Percentiles rank a stretch among this genome's conserved stretches.
Conservation (phyloP, 2,329 filamentous ascomycete genomes). For the Pestalotiopsis sp. region DNA sequence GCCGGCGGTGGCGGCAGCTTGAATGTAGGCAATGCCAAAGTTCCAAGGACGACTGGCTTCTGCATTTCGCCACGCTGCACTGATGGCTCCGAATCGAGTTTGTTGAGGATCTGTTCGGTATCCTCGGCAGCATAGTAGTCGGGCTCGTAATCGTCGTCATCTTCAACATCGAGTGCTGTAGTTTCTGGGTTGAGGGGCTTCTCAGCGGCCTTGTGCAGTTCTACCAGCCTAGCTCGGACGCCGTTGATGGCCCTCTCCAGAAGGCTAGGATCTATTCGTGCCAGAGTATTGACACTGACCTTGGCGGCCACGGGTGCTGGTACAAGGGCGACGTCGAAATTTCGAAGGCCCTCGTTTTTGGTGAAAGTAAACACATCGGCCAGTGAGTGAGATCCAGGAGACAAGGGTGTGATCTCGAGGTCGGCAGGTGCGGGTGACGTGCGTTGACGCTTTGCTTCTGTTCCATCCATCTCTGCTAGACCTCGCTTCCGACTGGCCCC, state of each 20-base stretch:
- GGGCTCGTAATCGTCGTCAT: constrained; percentile 93
- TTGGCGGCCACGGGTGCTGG: constrained; percentile 75
- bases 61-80: constrained; percentile 49
- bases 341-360: constrained; percentile 70
- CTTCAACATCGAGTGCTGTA: constrained; percentile 65
- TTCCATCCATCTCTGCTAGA: constrained; percentile 70
- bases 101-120: constrained; percentile 76
- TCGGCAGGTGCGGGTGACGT: constrained; percentile 45
- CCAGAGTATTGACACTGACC: constrained; percentile 80
- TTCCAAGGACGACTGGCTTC: constrained; percentile 49
- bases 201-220: constrained; percentile 46
- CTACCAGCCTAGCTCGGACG: constrained; percentile 52
- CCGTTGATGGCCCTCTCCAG: constrained; percentile 74
- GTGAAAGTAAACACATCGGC: constrained; percentile 89
- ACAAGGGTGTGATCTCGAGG: constrained; percentile 69
- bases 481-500: constrained; percentile 79
- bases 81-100: constrained; percentile 70
- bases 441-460: constrained; percentile 84
- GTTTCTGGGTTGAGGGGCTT: constrained; percentile 60
- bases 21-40: constrained; percentile 75
- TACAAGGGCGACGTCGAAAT: constrained; percentile 80
- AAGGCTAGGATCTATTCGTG: constrained; percentile 68
- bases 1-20: constrained; percentile 76
- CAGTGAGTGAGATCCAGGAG: constrained; percentile 75
- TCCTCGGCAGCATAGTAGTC: constrained; percentile 80